Evolutionary conservation across 805 yeast species (phyloP).

Genomic region (Brettanomyces nanus): DNA sequence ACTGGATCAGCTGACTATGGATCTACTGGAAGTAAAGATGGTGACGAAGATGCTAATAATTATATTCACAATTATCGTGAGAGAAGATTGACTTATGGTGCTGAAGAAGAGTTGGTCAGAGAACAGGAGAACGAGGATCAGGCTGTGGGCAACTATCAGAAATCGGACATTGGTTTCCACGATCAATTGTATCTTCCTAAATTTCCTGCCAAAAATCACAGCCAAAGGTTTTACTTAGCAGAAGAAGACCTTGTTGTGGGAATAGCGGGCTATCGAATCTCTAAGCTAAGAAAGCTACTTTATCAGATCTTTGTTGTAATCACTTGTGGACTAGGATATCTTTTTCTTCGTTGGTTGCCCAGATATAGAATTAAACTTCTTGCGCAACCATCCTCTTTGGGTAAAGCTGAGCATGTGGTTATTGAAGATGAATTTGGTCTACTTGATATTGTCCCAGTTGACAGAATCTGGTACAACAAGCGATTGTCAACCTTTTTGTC

Average conservation of each 20-base stretch:
- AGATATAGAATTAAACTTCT: conserved; percentile 55
- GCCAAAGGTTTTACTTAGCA: conserved; percentile 84
- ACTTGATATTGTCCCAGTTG: conserved; percentile 49
- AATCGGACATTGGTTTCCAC: conserved; percentile 26
- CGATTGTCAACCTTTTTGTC: conserved; percentile 60
- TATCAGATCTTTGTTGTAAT: conserved; percentile 48
- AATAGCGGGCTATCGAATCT: conserved; percentile 77
- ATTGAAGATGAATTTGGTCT: conserved; percentile 93
- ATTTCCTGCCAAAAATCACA: conserved; percentile 34
- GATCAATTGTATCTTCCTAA: conserved; percentile 34
- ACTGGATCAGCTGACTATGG: not conserved
- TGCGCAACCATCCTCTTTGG: conserved; percentile 64
- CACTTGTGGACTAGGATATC: conserved; percentile 66
- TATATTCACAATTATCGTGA: conserved; percentile 9
- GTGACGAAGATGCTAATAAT: conserved; percentile 13
- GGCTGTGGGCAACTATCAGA: conserved; percentile 7
- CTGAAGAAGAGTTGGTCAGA: conserved; percentile 3
- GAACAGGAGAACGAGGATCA: conserved; percentile 1
- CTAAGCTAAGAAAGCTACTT: conserved; percentile 33
- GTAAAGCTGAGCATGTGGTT: conserved; percentile 85
- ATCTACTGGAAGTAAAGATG: conserved; percentile 9
- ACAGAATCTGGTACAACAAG: conserved; percentile 57
- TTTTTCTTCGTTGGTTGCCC: conserved; percentile 83
- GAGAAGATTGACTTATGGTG: conserved; percentile 1
- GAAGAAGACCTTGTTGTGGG: conserved; percentile 95